Evolutionary conservation across 2,329 filamentous ascomycete genomes (phyloP).

Genomic region (Pestalotiopsis sp.): DNA sequence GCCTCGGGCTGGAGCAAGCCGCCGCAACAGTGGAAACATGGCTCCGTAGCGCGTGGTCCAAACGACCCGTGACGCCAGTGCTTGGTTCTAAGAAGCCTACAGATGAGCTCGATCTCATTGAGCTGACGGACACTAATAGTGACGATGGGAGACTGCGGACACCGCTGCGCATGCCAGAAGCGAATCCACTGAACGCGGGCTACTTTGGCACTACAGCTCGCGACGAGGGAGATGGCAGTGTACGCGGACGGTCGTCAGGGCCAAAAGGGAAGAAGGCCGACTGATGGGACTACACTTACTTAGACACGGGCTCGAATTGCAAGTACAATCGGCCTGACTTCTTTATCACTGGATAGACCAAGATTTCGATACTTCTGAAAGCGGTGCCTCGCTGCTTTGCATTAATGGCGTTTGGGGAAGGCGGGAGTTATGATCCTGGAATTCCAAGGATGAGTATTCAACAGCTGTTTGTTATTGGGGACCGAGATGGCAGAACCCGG

Average conservation of each 20-base stretch:
- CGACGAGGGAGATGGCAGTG: conserved; percentile 35
- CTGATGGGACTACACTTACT: conserved; percentile 20
- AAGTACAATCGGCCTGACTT: neutral
- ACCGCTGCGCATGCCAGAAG: conserved; percentile 18
- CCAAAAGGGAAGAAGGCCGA: conserved; percentile 50
- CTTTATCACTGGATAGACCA: conserved; percentile 1
- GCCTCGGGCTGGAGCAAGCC: conserved; percentile 72
- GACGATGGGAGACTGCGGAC: conserved; percentile 46
- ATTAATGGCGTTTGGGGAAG: neutral
- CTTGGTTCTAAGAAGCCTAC: conserved; percentile 40
- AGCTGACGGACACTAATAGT: conserved; percentile 63
- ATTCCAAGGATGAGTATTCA: neutral
- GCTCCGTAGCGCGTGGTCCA: conserved; percentile 78
- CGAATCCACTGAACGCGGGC: conserved; percentile 31
- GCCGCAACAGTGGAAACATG: conserved; percentile 88
- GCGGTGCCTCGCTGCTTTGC: neutral
- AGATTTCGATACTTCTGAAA: neutral
- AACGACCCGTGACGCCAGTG: conserved; percentile 54
- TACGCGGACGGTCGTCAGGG: conserved; percentile 37
- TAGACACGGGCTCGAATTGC: neutral
- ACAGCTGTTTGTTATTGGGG: neutral
- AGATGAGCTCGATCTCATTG: conserved; percentile 66
- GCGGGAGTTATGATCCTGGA: neutral
- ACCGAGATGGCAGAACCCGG: neutral
- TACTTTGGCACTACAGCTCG: conserved; percentile 37